phyloP scores from a whole-genome alignment of 2,329 filamentous ascomycete genomes.

The Fonsecaea nubica region DNA sequence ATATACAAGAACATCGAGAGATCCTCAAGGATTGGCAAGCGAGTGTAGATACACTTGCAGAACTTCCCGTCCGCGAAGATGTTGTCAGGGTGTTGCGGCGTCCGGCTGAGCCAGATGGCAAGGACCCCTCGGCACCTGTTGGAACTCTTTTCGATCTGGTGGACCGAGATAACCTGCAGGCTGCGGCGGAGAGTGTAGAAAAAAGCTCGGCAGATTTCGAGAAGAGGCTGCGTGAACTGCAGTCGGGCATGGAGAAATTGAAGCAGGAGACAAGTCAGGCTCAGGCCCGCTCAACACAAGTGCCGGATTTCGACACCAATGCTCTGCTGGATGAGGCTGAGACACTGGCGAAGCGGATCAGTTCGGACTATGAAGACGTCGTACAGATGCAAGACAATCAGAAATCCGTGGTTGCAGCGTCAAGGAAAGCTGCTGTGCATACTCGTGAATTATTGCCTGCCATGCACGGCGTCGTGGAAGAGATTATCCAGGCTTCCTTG shows the following conservation, averaged over 20 bases:
- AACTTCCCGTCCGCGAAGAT: slow-evolving; percentile 52
- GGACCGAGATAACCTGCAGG: slow-evolving; percentile 29
- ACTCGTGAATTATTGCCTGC: slow-evolving; percentile 69
- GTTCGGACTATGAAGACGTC: slow-evolving; percentile 81
- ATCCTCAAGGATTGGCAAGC: slow-evolving; percentile 54
- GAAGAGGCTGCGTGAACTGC: slow-evolving; percentile 28
- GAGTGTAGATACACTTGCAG: slow-evolving; percentile 47
- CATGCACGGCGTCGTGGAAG: slow-evolving; percentile 62
- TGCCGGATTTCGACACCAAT: slow-evolving; percentile 36
- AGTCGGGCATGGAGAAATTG: slow-evolving; percentile 29
- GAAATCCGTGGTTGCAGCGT: slow-evolving; percentile 67
- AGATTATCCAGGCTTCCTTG: slow-evolving; percentile 63
- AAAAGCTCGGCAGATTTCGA: slow-evolving; percentile 33
- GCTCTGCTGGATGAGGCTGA: slow-evolving; percentile 69
- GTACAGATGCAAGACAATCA: slow-evolving; percentile 70
- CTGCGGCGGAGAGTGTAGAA: slow-evolving; percentile 32
- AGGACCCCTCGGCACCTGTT: slow-evolving; percentile 18
- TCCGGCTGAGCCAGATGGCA: slow-evolving; percentile 16
- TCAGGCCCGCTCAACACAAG: slow-evolving; percentile 22
- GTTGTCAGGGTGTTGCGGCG: slow-evolving; percentile 48
- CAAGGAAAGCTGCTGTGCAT: slow-evolving; percentile 68
- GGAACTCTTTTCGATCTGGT: slow-evolving; percentile 37
- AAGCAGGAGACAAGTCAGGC: slow-evolving; percentile 32
- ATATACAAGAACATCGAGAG: slow-evolving; percentile 52
- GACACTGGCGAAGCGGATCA: slow-evolving; percentile 83